Conservation (phyloP, 2,329 filamentous ascomycete genomes). For the Teratosphaeria epicoccoides region DNA sequence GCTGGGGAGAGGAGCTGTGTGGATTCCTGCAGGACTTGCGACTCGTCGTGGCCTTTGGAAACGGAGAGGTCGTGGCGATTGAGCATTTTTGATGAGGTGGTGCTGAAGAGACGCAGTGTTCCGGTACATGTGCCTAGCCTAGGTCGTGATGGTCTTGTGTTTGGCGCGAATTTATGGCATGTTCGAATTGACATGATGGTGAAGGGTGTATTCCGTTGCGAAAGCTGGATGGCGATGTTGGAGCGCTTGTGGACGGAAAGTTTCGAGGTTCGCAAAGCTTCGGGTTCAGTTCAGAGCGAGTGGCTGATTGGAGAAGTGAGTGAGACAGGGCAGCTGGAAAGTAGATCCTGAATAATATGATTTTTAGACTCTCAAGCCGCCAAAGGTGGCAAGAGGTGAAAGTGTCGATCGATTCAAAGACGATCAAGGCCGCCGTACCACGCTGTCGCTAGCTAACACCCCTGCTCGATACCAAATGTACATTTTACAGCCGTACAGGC, state of each 20-base stretch:
- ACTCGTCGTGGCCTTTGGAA: neutral
- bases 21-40: conserved; percentile 11
- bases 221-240: neutral
- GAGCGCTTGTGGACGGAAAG: neutral
- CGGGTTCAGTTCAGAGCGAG: too few relatives aligned
- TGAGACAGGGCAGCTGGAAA: neutral
- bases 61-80: neutral
- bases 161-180: neutral
- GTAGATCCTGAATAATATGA: neutral
- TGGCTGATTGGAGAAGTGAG: too few relatives aligned
- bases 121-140: neutral
- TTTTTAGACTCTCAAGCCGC: neutral
- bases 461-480: neutral
- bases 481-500: neutral
- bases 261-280: neutral
- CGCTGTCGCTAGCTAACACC: neutral
- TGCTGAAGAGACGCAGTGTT: neutral
- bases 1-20: conserved; percentile 15
- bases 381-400: neutral
- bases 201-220: too few relatives aligned
- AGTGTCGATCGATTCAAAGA: neutral
- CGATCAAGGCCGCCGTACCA: neutral
- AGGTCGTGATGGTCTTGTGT: neutral
- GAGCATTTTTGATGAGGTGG: neutral
- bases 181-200: neutral